Evolutionary conservation across 305 asterid species (phyloP).

Genomic region (Euphrasia arctica): DNA sequence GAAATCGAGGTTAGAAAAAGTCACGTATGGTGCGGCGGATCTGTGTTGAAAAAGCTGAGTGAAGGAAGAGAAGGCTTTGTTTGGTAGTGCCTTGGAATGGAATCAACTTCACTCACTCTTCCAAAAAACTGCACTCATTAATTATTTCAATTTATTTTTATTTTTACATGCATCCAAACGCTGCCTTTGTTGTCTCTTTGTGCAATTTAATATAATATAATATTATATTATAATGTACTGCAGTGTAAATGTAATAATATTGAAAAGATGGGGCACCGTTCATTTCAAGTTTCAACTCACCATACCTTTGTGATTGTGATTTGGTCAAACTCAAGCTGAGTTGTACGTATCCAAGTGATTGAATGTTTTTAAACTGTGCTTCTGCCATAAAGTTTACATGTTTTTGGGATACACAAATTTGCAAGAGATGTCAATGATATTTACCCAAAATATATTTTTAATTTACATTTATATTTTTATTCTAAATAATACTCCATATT

Average conservation of each 20-base stretch:
- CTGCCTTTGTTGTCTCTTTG: slow-evolving; percentile 4
- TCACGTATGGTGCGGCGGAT: slow-evolving; percentile 82
- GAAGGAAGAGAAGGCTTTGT: slow-evolving; percentile 39
- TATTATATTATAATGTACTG: not conserved
- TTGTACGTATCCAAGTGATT: not conserved
- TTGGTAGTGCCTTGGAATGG: slow-evolving; percentile 69
- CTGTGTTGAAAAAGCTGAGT: slow-evolving; percentile 44
- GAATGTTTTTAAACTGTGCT: not conserved
- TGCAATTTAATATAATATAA: not conserved
- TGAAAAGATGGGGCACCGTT: not conserved
- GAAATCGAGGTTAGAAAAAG: slow-evolving; percentile 59
- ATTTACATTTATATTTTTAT: too few species aligned
- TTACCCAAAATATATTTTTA: too few species aligned
- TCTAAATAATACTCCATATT: too few species aligned
- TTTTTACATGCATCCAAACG: slow-evolving; percentile 11
- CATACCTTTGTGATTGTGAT: not conserved
- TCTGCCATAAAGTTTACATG: too few species aligned
- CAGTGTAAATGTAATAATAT: not conserved
- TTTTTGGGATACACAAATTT: too few species aligned
- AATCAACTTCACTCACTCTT: slow-evolving; percentile 51
- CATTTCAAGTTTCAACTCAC: not conserved
- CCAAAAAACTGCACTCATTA: slow-evolving; percentile 35
- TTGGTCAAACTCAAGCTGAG: not conserved
- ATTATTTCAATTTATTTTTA: slow-evolving; percentile 16
- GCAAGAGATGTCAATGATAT: too few species aligned